These are phyloP conservation scores for Lentinula raphanica DNA, from an alignment of 768 basidiomycete genomes.

Conservation along the genomic window DNA sequence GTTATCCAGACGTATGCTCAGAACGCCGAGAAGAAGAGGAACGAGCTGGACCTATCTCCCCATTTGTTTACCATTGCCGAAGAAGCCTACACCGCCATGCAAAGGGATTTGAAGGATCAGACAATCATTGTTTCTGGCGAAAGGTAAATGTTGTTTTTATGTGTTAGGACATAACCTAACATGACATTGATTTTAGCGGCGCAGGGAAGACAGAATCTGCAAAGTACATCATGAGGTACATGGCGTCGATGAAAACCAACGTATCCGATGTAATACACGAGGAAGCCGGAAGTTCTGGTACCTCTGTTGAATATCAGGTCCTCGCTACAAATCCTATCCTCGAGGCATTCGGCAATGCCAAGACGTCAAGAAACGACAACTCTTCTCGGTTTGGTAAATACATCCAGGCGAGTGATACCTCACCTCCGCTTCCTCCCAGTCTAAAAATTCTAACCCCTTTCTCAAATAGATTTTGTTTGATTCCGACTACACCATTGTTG, in stretches of 20 bases:
- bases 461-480: constrained; percentile 99
- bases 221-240: constrained; percentile 98
- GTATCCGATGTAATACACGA: constrained; percentile 62
- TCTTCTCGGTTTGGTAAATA: constrained; percentile 99
- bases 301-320: constrained; percentile 93
- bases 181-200: constrained; percentile 53
- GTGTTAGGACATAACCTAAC: constrained; percentile 10
- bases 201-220: constrained; percentile 99
- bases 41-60: constrained; percentile 77
- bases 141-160: constrained; percentile 49
- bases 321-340: constrained; percentile 99
- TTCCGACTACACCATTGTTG: constrained; percentile 80
- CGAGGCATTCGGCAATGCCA: constrained; percentile 98
- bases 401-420: constrained; percentile 90
- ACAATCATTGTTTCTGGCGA: constrained; percentile 99
- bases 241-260: constrained; percentile 98
- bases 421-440: constrained; percentile 48
- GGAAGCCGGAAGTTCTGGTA: constrained; percentile 64
- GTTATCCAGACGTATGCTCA: constrained; percentile 91
- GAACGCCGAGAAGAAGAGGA: constrained; percentile 38
- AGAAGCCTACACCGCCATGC: constrained; percentile 97
- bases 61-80: constrained; percentile 99
- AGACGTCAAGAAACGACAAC: constrained; percentile 98
- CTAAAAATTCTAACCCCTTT: constrained; percentile 63
- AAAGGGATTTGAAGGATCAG: constrained; percentile 87